Base-by-base conservation (phyloP, 768 basidiomycete species). In the Russula foetens region DNA sequence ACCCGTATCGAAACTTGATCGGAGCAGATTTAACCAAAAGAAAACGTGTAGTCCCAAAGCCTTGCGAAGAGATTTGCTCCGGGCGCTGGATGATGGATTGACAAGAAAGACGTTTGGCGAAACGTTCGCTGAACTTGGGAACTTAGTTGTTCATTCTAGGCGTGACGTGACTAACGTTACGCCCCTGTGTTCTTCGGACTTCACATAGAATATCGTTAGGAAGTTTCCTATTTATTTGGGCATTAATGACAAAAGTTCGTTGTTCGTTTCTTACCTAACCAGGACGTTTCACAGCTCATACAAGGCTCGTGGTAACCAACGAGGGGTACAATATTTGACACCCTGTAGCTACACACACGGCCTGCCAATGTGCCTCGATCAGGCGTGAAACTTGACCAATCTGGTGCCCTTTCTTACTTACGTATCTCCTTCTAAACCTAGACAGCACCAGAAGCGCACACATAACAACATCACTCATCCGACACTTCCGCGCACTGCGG, bases 121-220 rank as follows among this genome's bases (percentile, higher is more conserved):
- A 53, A 63, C 55, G 54, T 66, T 54, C 48, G 52, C 63, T 66
- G 65, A 66, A 66, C 65, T 66, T 60, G 65, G 64, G 65, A 66
- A 66, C 65, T 55, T 66, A 66, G 65, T 66, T 62, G 61, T 62
- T 66, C 65, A 59, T 66, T 66, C 65, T 66, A 66, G 64, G 65
- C 55, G 65, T 66, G 65, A 66, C 63, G 65, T 66, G 65, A 66
- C 63, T 11, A 24, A 31, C 38, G 65, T 66, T 64, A 66, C 65
- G 52, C 53, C 56, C 63, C 56, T 49, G 47, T 50, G 41, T 64
- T 46, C 29, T 44, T 23, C 7, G 44, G 11, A n/a, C n/a, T 14
- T 23, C 7, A 2, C 15, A 26, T 17, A n/a, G 11, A 39, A 9
- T 8, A 23, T 41, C 35, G 9, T 12, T 35, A 2, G 2, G 17